Base-by-base conservation (phyloP, 306 rosid genomes). In the Heteromeles arbutifolia region DNA sequence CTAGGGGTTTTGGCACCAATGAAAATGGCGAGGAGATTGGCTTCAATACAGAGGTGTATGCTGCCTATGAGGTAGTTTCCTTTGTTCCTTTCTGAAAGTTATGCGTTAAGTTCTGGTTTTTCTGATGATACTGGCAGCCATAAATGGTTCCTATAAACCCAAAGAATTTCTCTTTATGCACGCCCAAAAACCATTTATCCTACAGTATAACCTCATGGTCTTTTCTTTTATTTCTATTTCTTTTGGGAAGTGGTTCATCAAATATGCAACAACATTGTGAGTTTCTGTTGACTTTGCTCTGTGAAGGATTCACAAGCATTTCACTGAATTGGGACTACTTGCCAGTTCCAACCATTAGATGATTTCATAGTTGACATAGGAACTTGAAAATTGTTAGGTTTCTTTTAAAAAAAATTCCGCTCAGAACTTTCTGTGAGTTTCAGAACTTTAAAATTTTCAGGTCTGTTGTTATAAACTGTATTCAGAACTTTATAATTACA, bases 41-140 rank as follows among this genome's bases (percentile, higher is more conserved):
- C 79, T 95, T 81, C 84, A 95, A 92, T 73, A 95, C 97, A 3
- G 97, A 92, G 85, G 78, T 94, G 77, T 92, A 92, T 82, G 83
- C 96, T 37, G 74, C 84, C 52, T 81, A 81, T 43, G 96, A 92
- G 96, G 96, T 94, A 84, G 67, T 70, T 79, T 63, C 65, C 72
- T 62, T 29, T 54, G 34, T 70, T 41, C 10, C 45, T 43, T 43
- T 48, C 17, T 4, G 66, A 37, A 3, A 21, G 58, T 18, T 69
- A 11, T 8, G 28, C 29, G 26, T 71, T 61, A n/a, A 15, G 17
- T 32, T 5, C 32, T 18, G 5, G 17, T 22, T 18, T 18, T 66
- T 34, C 17, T 34, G 22, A 18, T 52, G 58, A 53, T 52, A 53
- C 22, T 53, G 58, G 56, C 21, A 52, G 56, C 21, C n/a, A 52